Evolutionary conservation across 2,329 filamentous ascomycete species (phyloP), one percentile per base, ranked within the genome.

Genomic region (Elsinoe batatas): DNA sequence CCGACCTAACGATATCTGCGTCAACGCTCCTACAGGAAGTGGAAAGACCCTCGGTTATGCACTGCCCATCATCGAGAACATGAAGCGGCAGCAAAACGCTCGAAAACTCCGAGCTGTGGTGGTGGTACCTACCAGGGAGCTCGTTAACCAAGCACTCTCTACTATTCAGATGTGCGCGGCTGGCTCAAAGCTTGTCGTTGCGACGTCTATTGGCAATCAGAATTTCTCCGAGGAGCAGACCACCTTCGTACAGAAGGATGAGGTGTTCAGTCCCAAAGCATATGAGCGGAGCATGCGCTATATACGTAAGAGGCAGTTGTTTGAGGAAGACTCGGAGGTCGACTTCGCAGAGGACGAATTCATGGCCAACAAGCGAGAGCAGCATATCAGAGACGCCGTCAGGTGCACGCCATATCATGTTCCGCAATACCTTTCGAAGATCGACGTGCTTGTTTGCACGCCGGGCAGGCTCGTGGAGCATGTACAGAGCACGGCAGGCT

Each of bases 11-110:
- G 93, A 98, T 68, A 71, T 98, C 3, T 85, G 95, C 43, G 84
- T 98, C 2, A 93, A 90, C 6, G 93, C 94, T 0, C 87, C 91
- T 1, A 98, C 93, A 0, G 93, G 93, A 7, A 97, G 93, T 0
- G 93, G 93, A 56, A 98, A 98, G 68, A 98, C 93, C 0, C 71
- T 98, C 13, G 87, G 91, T 0, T 98, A 98, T 65, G 81, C 91
- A 0, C 74, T 98, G 2, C 93, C 93, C 0, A 82, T 98, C 57
- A 79, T 95, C 3, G 82, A 89, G 44, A 83, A 85, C 51, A 74
- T 98, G 49, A 50, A 57, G 5, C 43, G 53, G 15, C 44, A 55
- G 6, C 43, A 57, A 11, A 57, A 57, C 4, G 54, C 51, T 15
- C 53, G 53, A 17, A 80, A 80, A 56, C 72, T 98, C 7, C 80